Evolutionary conservation across 768 basidiomycete species (phyloP), one percentile per base, ranked within the genome.

Genomic region (Cantharellus anzutake): DNA sequence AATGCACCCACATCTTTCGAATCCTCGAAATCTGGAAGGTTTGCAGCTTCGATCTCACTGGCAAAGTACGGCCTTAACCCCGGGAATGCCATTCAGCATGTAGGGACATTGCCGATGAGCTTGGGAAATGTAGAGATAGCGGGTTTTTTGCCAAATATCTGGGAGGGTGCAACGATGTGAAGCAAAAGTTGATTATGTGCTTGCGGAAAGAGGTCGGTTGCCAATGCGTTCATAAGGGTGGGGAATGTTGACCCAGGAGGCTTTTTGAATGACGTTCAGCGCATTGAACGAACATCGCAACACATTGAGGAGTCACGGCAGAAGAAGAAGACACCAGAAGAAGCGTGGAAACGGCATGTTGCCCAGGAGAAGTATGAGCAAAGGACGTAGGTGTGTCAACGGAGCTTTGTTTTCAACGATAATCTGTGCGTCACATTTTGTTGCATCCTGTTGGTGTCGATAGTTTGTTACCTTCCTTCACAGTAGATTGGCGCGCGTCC

Each of bases 51-150:
- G 20, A 29, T 29, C 20, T 29, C 20, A 29, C 20, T 29, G 20
- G 20, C 20, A 29, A 29, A 29, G 20, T 29, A 29, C 20, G 20
- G 20, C 20, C 20, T 29, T 29, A 29, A 29, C 20, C 20, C 20
- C 20, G 20, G 20, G 20, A 29, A 29, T 29, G 20, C 20, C 20
- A 29, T 29, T 41, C 48, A 63, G 63, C 61, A 29, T 63, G 63
- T 58, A 59, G 57, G 29, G 61, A 62, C 0, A 50, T 63, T 42
- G 60, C 62, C 11, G 51, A 62, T 38, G 56, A 62, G 29, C 58
- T 63, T 51, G 51, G 62, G 20, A 44, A 62, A 57, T 63, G 63
- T 42, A 60, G 60, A 48, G 61, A 62, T 16, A 55, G 60, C n/a
- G 58, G 63, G 20, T 62, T 62, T 20, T 20, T 62, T 41, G 53